These are phyloP conservation scores for Simplicillium sp. DNA, from an alignment of 2,329 filamentous ascomycete genomes.

Conservation along the genomic window DNA sequence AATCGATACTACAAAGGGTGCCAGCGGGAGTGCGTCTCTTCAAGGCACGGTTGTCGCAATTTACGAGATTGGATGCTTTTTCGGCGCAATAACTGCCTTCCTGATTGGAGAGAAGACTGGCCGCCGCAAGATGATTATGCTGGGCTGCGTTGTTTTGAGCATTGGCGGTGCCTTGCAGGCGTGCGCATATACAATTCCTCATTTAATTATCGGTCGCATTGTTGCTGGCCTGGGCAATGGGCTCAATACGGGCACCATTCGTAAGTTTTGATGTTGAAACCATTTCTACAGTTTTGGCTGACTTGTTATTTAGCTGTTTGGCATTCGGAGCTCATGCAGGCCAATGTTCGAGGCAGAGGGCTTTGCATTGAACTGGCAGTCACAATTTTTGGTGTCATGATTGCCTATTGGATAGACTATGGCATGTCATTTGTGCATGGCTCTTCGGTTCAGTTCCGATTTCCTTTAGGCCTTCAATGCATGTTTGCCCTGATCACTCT, in stretches of 20 bases:
- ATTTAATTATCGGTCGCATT: constrained; percentile 33
- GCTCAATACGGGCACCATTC: constrained; percentile 37
- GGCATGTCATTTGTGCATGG: constrained; percentile 24
- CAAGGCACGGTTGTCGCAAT: constrained; percentile 35
- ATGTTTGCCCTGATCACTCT: constrained; percentile 27
- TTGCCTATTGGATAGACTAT: constrained; percentile 27
- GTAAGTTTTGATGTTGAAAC: constrained; percentile 11
- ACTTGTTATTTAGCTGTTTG: constrained; percentile 18
- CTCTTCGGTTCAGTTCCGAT: constrained; percentile 28
- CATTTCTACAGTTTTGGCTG: not conserved
- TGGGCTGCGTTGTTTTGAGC: constrained; percentile 29
- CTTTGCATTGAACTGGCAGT: constrained; percentile 24
- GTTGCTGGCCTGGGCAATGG: constrained; percentile 35
- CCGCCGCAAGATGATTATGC: constrained; percentile 26
- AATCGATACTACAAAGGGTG: constrained; percentile 23
- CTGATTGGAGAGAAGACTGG: constrained; percentile 33
- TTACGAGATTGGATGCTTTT: constrained; percentile 38
- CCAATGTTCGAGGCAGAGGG: constrained; percentile 26
- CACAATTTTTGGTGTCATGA: constrained; percentile 27
- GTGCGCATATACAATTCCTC: constrained; percentile 25
- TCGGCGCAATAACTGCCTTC: constrained; percentile 30
- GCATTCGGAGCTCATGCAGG: constrained; percentile 32
- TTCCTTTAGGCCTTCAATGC: constrained; percentile 34
- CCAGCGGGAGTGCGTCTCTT: constrained; percentile 29
- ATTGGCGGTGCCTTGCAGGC: constrained; percentile 33